A percentile compares a stretch with the other conserved stretches of the same genome.
Evolutionary conservation across 345 rosid genomes (phyloP).

Genomic region (Salix exigua): DNA sequence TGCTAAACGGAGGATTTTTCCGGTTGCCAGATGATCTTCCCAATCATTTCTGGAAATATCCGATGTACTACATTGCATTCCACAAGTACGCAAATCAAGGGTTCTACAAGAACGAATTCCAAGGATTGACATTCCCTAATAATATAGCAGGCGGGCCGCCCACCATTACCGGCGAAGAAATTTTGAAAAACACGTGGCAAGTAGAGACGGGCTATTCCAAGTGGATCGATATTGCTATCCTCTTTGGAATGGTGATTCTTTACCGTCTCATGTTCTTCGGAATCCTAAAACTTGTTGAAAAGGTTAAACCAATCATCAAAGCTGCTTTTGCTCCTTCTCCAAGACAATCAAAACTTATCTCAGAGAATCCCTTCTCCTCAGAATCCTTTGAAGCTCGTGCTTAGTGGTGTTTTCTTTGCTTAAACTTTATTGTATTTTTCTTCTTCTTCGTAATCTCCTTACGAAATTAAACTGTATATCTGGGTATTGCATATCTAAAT

Average conservation of each 20-base stretch:
- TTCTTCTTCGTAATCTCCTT: too few relatives aligned
- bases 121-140: slow-evolving; percentile 17
- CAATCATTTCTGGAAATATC: slow-evolving; percentile 41
- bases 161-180: slow-evolving; percentile 19
- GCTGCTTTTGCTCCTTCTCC: background rate
- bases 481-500: too few relatives aligned
- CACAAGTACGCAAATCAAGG: slow-evolving; percentile 32
- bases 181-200: slow-evolving; percentile 25
- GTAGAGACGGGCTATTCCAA: slow-evolving; percentile 30
- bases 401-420: too few relatives aligned
- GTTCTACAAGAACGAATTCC: slow-evolving; percentile 35
- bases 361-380: background rate
- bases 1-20: slow-evolving; percentile 45
- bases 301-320: slow-evolving; percentile 5
- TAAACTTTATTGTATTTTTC: too few relatives aligned
- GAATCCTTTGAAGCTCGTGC: too few relatives aligned
- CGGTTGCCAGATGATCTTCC: slow-evolving; percentile 44
- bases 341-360: background rate
- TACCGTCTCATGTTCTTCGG: slow-evolving; percentile 26
- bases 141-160: slow-evolving; percentile 12
- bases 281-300: slow-evolving; percentile 16
- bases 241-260: slow-evolving; percentile 25
- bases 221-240: slow-evolving; percentile 26
- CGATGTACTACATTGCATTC: slow-evolving; percentile 40
- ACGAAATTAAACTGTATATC: too few relatives aligned